Evolutionary conservation across 176 grass and related monocot species (phyloP).

Genomic region (Aegilops tauschii): DNA sequence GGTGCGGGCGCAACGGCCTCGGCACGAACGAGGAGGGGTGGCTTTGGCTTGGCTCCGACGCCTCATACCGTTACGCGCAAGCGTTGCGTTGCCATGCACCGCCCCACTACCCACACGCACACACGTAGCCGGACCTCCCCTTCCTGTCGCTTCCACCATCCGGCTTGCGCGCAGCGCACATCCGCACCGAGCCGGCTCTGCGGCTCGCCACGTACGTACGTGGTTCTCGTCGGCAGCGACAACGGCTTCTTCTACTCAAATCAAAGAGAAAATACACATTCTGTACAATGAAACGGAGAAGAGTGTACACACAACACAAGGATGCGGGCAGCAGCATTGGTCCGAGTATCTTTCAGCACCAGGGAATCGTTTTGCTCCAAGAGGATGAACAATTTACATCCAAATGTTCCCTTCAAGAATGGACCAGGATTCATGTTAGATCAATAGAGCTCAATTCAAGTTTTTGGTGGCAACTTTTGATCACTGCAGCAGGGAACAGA

Average conservation of each 20-base stretch:
- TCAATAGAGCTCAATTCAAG: not conserved
- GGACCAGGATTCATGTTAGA: not conserved
- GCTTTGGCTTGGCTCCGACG: conserved; percentile 25
- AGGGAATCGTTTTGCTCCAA: not conserved
- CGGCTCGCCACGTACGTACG: not conserved
- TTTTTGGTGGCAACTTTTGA: not conserved
- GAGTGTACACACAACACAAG: not conserved
- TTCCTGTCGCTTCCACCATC: not conserved
- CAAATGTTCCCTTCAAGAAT: not conserved
- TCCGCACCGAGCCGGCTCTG: too few relatives aligned
- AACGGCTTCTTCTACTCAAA: not conserved
- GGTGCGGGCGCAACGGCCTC: conserved; percentile 34
- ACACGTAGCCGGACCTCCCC: not conserved
- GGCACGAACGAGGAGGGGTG: conserved; percentile 9
- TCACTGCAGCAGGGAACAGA: not conserved
- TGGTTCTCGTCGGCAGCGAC: not conserved
- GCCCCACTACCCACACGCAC: not conserved
- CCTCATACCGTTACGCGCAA: conserved; percentile 43
- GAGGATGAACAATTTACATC: not conserved
- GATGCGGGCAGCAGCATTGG: not conserved
- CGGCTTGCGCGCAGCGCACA: not conserved
- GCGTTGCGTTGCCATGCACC: conserved; percentile 23
- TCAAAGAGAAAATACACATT: too few relatives aligned
- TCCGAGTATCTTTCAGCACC: not conserved
- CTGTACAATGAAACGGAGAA: not conserved